These are phyloP conservation scores for Xylaria polymorpha DNA, from an alignment of 2,329 filamentous ascomycete genomes.

Conservation along the genomic window DNA sequence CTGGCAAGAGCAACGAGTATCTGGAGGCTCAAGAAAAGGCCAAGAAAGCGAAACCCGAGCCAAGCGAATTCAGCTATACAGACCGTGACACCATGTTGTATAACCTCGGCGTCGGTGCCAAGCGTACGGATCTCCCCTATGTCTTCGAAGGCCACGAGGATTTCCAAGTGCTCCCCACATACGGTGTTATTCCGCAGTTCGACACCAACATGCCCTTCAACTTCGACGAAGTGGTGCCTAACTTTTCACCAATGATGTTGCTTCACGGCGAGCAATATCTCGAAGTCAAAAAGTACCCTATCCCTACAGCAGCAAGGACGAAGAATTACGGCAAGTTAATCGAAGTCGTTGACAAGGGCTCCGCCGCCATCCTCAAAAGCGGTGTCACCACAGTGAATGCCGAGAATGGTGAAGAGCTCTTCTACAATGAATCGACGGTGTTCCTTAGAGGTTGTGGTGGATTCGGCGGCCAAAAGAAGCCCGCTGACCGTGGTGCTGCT, in stretches of 20 bases:
- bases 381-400: constrained; percentile 87
- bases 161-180: constrained; percentile 96
- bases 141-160: constrained; percentile 91
- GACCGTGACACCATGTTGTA: constrained; percentile 94
- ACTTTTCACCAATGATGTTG: constrained; percentile 98
- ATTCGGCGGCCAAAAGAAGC: constrained; percentile 86
- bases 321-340: constrained; percentile 82
- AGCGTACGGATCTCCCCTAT: constrained; percentile 85
- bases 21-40: constrained; percentile 81
- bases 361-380: constrained; percentile 83
- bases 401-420: constrained; percentile 86
- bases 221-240: constrained; percentile 85
- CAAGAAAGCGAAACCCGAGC: constrained; percentile 65
- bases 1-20: constrained; percentile 68
- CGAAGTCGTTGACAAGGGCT: constrained; percentile 96
- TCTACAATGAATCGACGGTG: constrained; percentile 96
- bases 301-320: constrained; percentile 84
- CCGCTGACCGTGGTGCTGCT: constrained; percentile 79
- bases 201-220: constrained; percentile 83
- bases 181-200: constrained; percentile 95
- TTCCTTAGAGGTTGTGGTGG: constrained; percentile 93
- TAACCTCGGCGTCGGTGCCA: constrained; percentile 93
- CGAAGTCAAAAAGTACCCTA: constrained; percentile 90
- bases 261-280: constrained; percentile 99
- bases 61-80: constrained; percentile 83